Evolutionary conservation across 768 basidiomycete species (phyloP).

Genomic region (Boletus insuetus): DNA sequence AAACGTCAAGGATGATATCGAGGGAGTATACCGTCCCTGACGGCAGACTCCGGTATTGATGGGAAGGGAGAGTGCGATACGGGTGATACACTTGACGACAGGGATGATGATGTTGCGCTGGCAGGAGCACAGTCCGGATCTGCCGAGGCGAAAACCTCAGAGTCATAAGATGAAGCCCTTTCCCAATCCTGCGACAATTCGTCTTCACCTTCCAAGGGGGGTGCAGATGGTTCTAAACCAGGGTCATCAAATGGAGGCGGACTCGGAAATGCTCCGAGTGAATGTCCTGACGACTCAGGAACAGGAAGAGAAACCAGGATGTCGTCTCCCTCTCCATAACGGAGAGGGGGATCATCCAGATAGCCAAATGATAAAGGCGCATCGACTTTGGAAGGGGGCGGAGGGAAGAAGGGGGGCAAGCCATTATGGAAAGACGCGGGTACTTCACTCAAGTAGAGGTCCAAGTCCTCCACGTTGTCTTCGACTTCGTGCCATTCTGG

Average conservation of each 20-base stretch:
- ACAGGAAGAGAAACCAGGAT: conserved; percentile 34
- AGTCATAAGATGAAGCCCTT: conserved; percentile 1
- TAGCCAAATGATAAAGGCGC: conserved; percentile 37
- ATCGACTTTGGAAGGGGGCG: conserved; percentile 40
- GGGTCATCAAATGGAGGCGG: conserved; percentile 31
- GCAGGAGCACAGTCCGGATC: conserved; percentile 1
- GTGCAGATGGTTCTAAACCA: conserved; percentile 47
- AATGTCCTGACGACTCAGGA: conserved; percentile 42
- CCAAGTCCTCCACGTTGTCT: conserved; percentile 32
- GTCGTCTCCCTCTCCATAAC: conserved; percentile 32
- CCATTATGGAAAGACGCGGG: conserved; percentile 6
- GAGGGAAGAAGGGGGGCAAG: conserved; percentile 25
- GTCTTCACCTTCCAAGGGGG: conserved; percentile 28
- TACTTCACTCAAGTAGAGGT: conserved; percentile 3
- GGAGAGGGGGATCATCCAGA: conserved; percentile 37
- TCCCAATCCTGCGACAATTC: conserved; percentile 25
- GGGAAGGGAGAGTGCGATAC: conserved; percentile 1
- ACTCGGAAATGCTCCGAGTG: conserved; percentile 39
- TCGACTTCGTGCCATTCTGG: conserved; percentile 55
- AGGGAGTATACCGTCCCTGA: conserved; percentile 24
- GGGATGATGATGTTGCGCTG: neutral
- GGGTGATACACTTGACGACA: neutral
- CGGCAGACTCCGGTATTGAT: neutral
- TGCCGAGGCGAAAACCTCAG: neutral
- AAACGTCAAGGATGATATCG: conserved; percentile 28